Percentiles rank a stretch among this genome's conserved stretches.
Evolutionary conservation across 352 stramenopile species (phyloP).

Genomic region (Pythium coloratum): DNA sequence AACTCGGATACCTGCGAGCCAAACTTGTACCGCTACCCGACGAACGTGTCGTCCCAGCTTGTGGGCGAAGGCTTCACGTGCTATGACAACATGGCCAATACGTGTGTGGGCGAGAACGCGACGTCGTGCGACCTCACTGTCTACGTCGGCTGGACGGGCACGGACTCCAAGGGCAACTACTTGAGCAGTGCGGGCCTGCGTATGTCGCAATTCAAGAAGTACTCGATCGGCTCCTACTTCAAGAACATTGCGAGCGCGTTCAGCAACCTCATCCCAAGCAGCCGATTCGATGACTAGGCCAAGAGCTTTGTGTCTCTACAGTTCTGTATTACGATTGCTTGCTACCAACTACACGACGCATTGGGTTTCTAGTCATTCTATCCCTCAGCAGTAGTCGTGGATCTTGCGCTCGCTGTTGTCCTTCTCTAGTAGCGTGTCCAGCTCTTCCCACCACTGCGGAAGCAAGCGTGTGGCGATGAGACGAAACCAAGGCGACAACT

Average conservation of each 20-base stretch:
- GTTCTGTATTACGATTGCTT: neutral
- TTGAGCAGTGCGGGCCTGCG: slow-evolving; percentile 71
- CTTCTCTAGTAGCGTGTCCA: slow-evolving; percentile 58
- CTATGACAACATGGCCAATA: slow-evolving; percentile 37
- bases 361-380: slow-evolving; percentile 4
- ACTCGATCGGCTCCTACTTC: slow-evolving; percentile 80
- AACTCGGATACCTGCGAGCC: slow-evolving; percentile 52
- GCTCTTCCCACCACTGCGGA: slow-evolving; percentile 70
- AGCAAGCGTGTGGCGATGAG: slow-evolving; percentile 72
- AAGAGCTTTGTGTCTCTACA: neutral
- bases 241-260: slow-evolving; percentile 61
- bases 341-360: neutral
- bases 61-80: slow-evolving; percentile 62
- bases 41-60: slow-evolving; percentile 53
- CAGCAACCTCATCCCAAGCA: slow-evolving; percentile 45
- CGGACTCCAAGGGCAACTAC: slow-evolving; percentile 77
- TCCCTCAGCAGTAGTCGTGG: slow-evolving; percentile 50
- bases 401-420: slow-evolving; percentile 55
- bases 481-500: slow-evolving; percentile 86
- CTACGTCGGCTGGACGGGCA: slow-evolving; percentile 81
- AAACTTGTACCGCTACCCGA: slow-evolving; percentile 61
- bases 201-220: slow-evolving; percentile 84
- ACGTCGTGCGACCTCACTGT: slow-evolving; percentile 67
- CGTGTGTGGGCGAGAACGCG: slow-evolving; percentile 43
- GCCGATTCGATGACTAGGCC: slow-evolving; percentile 40